phyloP scores from a whole-genome alignment of 2,329 filamentous ascomycete species.

The Talaromyces sp. region DNA sequence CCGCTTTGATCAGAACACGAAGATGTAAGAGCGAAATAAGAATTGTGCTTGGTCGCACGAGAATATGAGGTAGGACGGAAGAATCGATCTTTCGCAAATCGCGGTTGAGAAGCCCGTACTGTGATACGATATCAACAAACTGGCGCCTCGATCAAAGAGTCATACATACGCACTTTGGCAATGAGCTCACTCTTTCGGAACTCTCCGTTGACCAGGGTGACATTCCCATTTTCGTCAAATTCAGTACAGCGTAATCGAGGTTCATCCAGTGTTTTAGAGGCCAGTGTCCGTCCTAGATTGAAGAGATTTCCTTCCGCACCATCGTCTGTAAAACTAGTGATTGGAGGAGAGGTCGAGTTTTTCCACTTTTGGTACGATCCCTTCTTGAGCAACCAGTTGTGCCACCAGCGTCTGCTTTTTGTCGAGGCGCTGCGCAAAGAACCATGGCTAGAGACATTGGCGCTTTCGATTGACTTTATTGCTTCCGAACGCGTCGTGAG shows the following conservation, averaged over 20 bases:
- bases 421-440: slow-evolving; percentile 29
- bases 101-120: slow-evolving; percentile 89
- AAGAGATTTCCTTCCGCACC: slow-evolving; percentile 60
- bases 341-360: slow-evolving; percentile 46
- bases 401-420: slow-evolving; percentile 30
- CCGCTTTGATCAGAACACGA: slow-evolving; percentile 89
- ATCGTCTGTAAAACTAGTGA: slow-evolving; percentile 55
- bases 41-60: slow-evolving; percentile 88
- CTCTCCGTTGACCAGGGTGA: slow-evolving; percentile 88
- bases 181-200: slow-evolving; percentile 98
- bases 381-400: slow-evolving; percentile 28
- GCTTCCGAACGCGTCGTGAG: neutral
- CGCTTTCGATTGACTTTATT: neutral
- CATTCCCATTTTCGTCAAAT: slow-evolving; percentile 85
- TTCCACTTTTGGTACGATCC: slow-evolving; percentile 15
- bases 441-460: slow-evolving; percentile 19
- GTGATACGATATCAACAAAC: slow-evolving; percentile 16
- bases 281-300: slow-evolving; percentile 65
- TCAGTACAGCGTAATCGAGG: slow-evolving; percentile 88
- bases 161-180: slow-evolving; percentile 64
- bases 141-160: slow-evolving; percentile 15
- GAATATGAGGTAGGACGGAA: slow-evolving; percentile 88
- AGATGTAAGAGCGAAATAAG: slow-evolving; percentile 95
- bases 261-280: slow-evolving; percentile 75
- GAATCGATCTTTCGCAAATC: slow-evolving; percentile 98